Evolutionary conservation across 805 yeast genomes (phyloP).

Genomic region (Kodamaea fukazawae): DNA sequence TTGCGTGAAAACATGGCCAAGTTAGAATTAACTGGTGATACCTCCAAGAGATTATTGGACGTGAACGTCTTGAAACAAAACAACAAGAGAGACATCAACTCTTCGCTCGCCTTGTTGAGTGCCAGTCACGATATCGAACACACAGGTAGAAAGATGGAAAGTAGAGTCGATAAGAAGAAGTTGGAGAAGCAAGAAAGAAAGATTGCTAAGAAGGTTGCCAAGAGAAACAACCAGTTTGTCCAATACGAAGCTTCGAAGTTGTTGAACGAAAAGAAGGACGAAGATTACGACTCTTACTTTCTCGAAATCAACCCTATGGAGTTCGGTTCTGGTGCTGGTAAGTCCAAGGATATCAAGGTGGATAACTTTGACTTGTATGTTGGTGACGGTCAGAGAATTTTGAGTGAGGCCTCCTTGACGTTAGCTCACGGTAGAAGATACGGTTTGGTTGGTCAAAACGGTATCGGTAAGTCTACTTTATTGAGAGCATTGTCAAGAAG

Average conservation of each 20-base stretch:
- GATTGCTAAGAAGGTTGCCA: constrained; percentile 95
- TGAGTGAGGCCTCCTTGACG: constrained; percentile 83
- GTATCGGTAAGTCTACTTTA: constrained; percentile 98
- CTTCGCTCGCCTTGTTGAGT: constrained; percentile 73
- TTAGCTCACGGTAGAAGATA: constrained; percentile 91
- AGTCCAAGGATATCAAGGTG: constrained; percentile 92
- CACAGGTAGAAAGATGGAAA: constrained; percentile 86
- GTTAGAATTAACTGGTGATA: constrained; percentile 76
- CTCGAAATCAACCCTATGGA: constrained; percentile 94
- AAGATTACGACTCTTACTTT: constrained; percentile 92
- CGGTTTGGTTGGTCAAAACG: constrained; percentile 98
- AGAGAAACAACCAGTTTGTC: constrained; percentile 78
- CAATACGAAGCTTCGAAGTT: constrained; percentile 92
- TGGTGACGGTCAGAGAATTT: constrained; percentile 91
- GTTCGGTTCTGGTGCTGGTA: constrained; percentile 78
- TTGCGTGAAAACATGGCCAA: constrained; percentile 68
- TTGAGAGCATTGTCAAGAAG: constrained; percentile 89
- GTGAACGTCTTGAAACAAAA: constrained; percentile 60
- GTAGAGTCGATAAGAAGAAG: constrained; percentile 93
- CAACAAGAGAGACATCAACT: constrained; percentile 68
- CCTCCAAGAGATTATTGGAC: constrained; percentile 82
- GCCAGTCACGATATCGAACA: constrained; percentile 86
- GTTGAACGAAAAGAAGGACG: constrained; percentile 58
- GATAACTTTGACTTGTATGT: constrained; percentile 93
- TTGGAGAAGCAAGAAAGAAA: constrained; percentile 96